Evolutionary conservation across 1,284 basidiomycete species (phyloP), one percentile per base, ranked within the genome.

Genomic region (Trametes pubescens): DNA sequence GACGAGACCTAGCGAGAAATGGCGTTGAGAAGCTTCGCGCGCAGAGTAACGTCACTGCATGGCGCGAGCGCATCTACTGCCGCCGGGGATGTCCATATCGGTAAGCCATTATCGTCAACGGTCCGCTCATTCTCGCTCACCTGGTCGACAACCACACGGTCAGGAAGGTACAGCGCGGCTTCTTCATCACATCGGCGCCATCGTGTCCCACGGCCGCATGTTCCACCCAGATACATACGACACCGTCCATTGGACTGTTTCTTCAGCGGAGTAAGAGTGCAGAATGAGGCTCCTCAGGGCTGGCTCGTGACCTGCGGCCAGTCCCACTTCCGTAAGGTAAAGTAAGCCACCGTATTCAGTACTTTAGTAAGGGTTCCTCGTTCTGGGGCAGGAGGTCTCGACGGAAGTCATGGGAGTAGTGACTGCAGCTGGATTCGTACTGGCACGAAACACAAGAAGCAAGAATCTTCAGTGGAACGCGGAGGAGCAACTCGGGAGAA

Each of bases 61-160:
- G 47, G 59, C 21, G 54, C 26, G 18, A 18, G 16, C 34, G 24
- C 49, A 55, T 37, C 51, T 52, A 66, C 51, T 58, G 48, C 60
- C 48, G 14, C 59, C 62, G 65, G 21, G 0, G n/a, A 18, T 22
- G n/a, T 7, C 40, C 26, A 32, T 37, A 48, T 47, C 34, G 51
- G 58, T 47, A 37, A 59, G 62, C 29, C 38, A 48, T 49, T 52
- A 57, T 55, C 51, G 57, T 9, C 47, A 46, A 49, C 59, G 65
- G 62, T 47, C 65, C 65, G 59, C 46, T 7, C 34, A 34, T 3
- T 6, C 9, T 37, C 43, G 66, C 63, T 67, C 66, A 67, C 66
- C 65, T 67, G 65, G 48, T 52, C 34, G 22, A 21, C 22, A 43
- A n/a, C 62, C 66, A 67, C 35, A 65, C 55, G 66, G 62, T 26